Evolutionary conservation across 2,329 filamentous ascomycete genomes (phyloP), one percentile per base, ranked within the genome.

Genomic region (Trichoderma sp.): DNA sequence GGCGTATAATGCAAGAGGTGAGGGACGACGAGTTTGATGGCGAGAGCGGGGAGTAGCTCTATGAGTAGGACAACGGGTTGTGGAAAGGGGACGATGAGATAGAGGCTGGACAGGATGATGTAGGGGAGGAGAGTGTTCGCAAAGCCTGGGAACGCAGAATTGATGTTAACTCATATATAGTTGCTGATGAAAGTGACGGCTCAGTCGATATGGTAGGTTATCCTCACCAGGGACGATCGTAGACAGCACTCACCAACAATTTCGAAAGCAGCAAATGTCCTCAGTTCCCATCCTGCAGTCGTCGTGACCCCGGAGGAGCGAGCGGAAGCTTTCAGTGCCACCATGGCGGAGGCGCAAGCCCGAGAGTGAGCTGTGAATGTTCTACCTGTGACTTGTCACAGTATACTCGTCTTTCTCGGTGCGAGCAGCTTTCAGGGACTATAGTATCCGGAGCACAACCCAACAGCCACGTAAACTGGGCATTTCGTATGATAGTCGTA

Each of bases 11-110:
- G 69, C 41, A 77, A 67, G 62, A 73, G 10, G 61, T 75, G 66
- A 21, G 74, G 71, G 47, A 76, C 58, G 7, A 70, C 5, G 21
- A 74, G 64, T 44, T 76, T 78, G n/a, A 68, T 66, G 10, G 67
- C 47, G 7, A 78, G 63, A 14, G 69, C 71, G 5, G 76, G 75
- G 1, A 76, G 47, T 3, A 71, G 67, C 55, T 63, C 43, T 50
- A 56, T 63, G 19, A 63, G 21, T 6, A 63, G 44, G 1, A 55
- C 60, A 19, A 63, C 15, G 14, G 60, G 60, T 21, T 21, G 19
- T 6, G 48, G 43, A 24, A 63, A 63, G 14, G 60, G 41, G 2
- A 63, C 44, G 15, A 54, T 54, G n/a, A 63, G 60, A n/a, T 63
- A 63, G 19, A 63, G 60, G 14, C 50, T 43, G 10, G 50, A 63